Percentiles rank a stretch among this genome's conserved stretches.
phyloP scores from a whole-genome alignment of 164 flowering plant genomes.

The Sedum album region DNA sequence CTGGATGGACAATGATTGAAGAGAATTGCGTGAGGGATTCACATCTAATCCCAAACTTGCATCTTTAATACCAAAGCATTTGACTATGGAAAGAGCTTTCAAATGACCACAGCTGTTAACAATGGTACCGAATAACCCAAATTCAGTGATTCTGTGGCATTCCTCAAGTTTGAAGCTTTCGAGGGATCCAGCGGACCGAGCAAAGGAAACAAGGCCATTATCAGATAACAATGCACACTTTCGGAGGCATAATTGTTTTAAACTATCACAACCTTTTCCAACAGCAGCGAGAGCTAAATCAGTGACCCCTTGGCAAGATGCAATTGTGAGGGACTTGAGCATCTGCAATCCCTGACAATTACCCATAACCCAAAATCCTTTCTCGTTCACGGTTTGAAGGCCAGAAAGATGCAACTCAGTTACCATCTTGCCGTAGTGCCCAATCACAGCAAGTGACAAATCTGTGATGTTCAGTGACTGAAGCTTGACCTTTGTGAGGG shows the following conservation, averaged over 20 bases:
- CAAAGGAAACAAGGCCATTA: constrained; percentile 20
- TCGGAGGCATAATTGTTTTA: constrained; percentile 16
- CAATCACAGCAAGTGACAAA: constrained; percentile 20
- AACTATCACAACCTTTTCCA: constrained; percentile 21
- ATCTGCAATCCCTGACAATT: constrained; percentile 23
- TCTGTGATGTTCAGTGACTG: constrained; percentile 19
- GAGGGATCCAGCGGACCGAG: constrained; percentile 17
- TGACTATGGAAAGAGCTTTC: constrained; percentile 22
- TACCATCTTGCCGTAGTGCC: constrained; percentile 18
- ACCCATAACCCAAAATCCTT: constrained; percentile 40
- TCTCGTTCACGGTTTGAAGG: constrained; percentile 28
- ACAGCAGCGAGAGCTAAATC: constrained; percentile 25
- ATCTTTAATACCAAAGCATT: constrained; percentile 24
- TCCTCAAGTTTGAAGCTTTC: constrained; percentile 29
- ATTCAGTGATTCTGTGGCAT: constrained; percentile 29
- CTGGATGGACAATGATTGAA: constrained; percentile 12
- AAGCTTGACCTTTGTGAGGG: constrained; percentile 18
- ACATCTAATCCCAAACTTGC: neutral
- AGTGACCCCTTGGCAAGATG: constrained; percentile 26
- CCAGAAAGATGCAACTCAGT: constrained; percentile 13
- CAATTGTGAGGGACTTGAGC: constrained; percentile 18
- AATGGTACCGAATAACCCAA: constrained; percentile 22
- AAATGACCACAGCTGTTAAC: constrained; percentile 12
- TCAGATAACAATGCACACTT: constrained; percentile 25
- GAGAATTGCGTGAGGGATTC: neutral